Evolutionary conservation across 306 rosid genomes (phyloP), one percentile per base, ranked within the genome.

Genomic region (Amphicarpaea edgeworthii): DNA sequence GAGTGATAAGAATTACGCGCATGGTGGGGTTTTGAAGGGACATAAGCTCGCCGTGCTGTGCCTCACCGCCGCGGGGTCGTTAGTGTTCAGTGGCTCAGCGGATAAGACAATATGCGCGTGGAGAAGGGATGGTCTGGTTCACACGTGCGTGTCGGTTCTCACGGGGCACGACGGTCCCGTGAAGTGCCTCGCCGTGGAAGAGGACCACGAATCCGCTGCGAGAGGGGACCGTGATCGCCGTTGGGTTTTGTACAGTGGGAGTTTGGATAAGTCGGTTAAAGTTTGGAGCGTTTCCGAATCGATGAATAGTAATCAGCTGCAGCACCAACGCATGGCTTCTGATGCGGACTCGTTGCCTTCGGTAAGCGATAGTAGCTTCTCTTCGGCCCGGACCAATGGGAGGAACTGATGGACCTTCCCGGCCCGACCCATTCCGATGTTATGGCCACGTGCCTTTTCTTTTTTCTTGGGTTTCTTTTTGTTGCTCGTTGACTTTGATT

Each of bases 201-300:
- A 73, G 49, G 96, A 89, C 14, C 77, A 47, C 11, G 87, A 85
- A 2, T 1, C 80, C 26, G 46, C 50, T 2, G 45, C 42, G 1
- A 61, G 10, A 3, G 72, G 76, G 0, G 88, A 84, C 9, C 73
- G 19, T 0, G 89, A 85, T 6, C 73, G 23, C 11, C 83, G 92
- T 63, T 96, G 93, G 97, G 46, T 85, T 3, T 68, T 91, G 72
- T 96, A 96, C 50, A 92, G 97, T 70, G 99, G 99, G 12, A 96
- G 99, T 72, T 88, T 96, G 42, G 99, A 96, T 62, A 92, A 91
- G 75, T 92, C 98, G 0, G 99, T 92, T 4, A 96, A 92, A 83
- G 98, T 96, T 0, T 96, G 99, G 99, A 85, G 89, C 6, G 87
- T 96, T 2, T 77, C 96, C 0, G 97, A 82, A 71, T 45, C 1